Evolutionary conservation across 2,329 filamentous ascomycete genomes (phyloP).

Genomic region (Tetracladium maxilliforme): DNA sequence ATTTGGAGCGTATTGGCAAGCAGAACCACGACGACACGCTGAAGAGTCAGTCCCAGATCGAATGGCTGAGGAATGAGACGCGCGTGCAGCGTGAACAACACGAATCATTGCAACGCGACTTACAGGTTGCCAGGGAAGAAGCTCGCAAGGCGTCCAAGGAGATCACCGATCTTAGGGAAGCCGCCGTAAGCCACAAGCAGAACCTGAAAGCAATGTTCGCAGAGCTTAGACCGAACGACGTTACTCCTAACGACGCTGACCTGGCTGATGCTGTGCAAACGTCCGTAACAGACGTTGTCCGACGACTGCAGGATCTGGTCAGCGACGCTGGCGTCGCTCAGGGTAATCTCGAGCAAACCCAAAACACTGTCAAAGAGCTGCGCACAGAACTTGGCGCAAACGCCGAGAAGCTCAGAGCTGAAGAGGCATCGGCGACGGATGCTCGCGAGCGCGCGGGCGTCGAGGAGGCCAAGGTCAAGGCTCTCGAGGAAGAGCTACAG

Average conservation of each 20-base stretch:
- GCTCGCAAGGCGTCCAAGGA: constrained; percentile 32
- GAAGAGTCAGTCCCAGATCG: constrained; percentile 45
- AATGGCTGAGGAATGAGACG: constrained; percentile 45
- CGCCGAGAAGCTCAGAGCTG: constrained; percentile 33
- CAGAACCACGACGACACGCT: constrained; percentile 40
- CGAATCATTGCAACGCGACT: constrained; percentile 39
- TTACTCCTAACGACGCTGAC: constrained; percentile 38
- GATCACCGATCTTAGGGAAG: constrained; percentile 33
- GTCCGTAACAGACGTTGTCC: constrained; percentile 40
- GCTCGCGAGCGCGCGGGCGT: constrained; percentile 37
- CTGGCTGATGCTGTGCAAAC: constrained; percentile 45
- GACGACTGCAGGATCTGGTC: constrained; percentile 44
- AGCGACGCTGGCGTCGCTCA: constrained; percentile 43
- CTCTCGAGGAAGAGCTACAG: constrained; percentile 39
- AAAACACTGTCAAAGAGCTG: constrained; percentile 36
- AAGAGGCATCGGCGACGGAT: constrained; percentile 34
- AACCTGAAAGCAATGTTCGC: constrained; percentile 42
- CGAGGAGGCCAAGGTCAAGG: constrained; percentile 36
- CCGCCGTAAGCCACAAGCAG: constrained; percentile 34
- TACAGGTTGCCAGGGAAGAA: constrained; percentile 40
- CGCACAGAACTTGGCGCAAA: constrained; percentile 40
- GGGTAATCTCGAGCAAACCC: constrained; percentile 46
- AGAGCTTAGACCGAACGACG: constrained; percentile 37
- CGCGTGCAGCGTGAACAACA: constrained; percentile 43
- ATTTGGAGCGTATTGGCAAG: constrained; percentile 49